Percentiles rank a stretch among this genome's conserved stretches.
These are phyloP conservation scores for Alloascoidea hylecoeti DNA, from an alignment of 805 yeast species.

Conservation along the genomic window DNA sequence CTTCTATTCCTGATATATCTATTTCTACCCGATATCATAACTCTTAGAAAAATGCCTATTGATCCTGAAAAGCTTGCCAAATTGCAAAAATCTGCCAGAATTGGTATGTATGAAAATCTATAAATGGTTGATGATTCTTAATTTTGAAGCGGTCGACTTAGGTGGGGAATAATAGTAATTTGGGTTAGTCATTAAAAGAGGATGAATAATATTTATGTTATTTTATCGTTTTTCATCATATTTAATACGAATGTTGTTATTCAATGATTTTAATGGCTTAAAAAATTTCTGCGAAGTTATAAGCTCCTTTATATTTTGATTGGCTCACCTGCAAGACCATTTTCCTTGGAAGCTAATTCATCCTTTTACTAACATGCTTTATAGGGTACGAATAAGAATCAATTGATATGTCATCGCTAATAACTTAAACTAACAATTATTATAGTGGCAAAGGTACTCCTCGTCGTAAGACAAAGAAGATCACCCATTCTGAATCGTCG, in stretches of 20 bases:
- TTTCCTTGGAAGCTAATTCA: too few species aligned
- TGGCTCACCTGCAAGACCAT: too few species aligned
- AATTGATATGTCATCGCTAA: too few species aligned
- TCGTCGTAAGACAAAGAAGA: slow-evolving; percentile 87
- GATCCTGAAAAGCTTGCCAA: slow-evolving; percentile 92
- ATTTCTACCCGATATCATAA: not conserved
- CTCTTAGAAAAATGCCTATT: slow-evolving; percentile 67
- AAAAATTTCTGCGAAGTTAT: too few species aligned
- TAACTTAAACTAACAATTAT: not conserved
- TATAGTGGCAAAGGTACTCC: slow-evolving; percentile 40
- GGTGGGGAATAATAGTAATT: not conserved
- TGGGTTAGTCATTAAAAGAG: not conserved
- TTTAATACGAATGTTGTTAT: too few species aligned
- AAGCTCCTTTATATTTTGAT: too few species aligned
- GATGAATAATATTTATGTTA: slow-evolving; percentile 1
- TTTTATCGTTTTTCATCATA: not conserved
- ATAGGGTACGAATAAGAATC: too few species aligned
- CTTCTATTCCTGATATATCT: not conserved
- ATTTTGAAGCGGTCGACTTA: not conserved
- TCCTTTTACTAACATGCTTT: too few species aligned
- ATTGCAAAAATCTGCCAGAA: slow-evolving; percentile 68
- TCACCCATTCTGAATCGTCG: slow-evolving; percentile 47
- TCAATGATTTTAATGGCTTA: too few species aligned
- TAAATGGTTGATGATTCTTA: not conserved
- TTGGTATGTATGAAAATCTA: slow-evolving; percentile 30